These are phyloP conservation scores for Rugosomyces carneus DNA, from an alignment of 1,284 basidiomycete species.

Conservation along the genomic window DNA sequence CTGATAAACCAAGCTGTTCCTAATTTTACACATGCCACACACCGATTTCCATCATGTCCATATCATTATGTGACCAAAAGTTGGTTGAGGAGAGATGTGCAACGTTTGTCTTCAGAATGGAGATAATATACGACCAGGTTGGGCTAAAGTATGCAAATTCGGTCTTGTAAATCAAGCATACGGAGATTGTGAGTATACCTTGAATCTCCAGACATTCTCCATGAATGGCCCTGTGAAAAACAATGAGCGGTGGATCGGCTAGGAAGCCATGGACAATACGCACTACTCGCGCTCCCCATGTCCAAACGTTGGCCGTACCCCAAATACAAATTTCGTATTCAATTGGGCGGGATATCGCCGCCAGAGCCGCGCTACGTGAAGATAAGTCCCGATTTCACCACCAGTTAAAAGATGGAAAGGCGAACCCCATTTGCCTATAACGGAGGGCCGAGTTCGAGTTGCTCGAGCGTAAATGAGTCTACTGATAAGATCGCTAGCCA, in stretches of 20 bases:
- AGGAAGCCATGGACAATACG: neutral
- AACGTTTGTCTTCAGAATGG: slow-evolving; percentile 38
- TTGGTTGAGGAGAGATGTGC: slow-evolving; percentile 35
- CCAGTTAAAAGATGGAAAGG: slow-evolving; percentile 3
- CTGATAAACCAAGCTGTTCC: neutral
- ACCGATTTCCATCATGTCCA: slow-evolving; percentile 61
- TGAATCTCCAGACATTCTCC: slow-evolving; percentile 49
- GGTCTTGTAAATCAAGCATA: no score
- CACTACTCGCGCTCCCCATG: slow-evolving; percentile 49
- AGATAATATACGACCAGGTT: slow-evolving; percentile 43
- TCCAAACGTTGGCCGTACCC: slow-evolving; percentile 46
- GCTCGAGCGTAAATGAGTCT: slow-evolving; percentile 21
- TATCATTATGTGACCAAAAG: slow-evolving; percentile 50
- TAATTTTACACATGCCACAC: neutral
- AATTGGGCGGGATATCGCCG: slow-evolving; percentile 34
- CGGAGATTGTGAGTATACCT: slow-evolving; percentile 20
- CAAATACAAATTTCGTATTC: slow-evolving; percentile 47
- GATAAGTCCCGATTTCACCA: neutral
- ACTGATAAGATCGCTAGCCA: neutral
- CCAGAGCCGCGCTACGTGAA: slow-evolving; percentile 35
- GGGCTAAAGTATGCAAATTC: no score
- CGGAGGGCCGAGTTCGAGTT: slow-evolving; percentile 52
- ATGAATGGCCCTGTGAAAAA: slow-evolving; percentile 43
- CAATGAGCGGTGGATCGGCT: neutral
- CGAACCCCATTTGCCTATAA: slow-evolving; percentile 49